Conservation (phyloP, 78 protist genomes). For the Neovahlkampfia damariscottae region DNA sequence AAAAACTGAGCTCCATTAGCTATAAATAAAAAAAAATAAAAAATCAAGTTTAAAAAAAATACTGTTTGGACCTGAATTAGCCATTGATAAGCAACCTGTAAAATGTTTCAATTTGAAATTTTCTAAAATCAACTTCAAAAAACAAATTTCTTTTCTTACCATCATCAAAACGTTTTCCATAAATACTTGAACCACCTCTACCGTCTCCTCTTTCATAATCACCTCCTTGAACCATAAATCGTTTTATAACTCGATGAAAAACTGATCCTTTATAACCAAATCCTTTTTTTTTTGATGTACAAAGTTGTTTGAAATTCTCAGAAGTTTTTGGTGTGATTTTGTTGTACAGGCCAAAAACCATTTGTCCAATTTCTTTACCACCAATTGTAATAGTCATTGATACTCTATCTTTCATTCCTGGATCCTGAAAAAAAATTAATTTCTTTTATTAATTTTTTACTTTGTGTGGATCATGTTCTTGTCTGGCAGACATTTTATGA, state of each 20-base stretch:
- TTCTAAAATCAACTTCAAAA: no score
- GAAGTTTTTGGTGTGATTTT: slow-evolving; percentile 85
- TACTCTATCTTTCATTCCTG: no score
- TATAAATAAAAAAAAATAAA: no score
- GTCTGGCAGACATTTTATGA: no score
- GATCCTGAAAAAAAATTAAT: no score
- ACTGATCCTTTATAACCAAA: slow-evolving; percentile 25
- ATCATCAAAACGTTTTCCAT: slow-evolving; percentile 69
- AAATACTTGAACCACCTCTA: slow-evolving; percentile 93
- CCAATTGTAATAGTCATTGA: no score
- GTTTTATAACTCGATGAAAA: slow-evolving; percentile 43
- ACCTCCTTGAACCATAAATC: slow-evolving; percentile 79
- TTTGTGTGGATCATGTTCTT: no score
- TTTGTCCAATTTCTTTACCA: no score
- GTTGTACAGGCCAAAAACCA: no score
- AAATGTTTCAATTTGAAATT: slow-evolving; percentile 25
- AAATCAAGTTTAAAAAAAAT: slow-evolving; percentile 53
- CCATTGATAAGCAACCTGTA: slow-evolving; percentile 32
- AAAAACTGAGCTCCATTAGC: slow-evolving; percentile 82
- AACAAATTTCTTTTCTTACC: no score
- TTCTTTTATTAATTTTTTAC: no score
- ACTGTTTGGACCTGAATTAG: slow-evolving; percentile 18
- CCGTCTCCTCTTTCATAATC: slow-evolving; percentile 89
- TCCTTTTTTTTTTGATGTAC: slow-evolving; percentile 71
- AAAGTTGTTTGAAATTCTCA: slow-evolving; percentile 75